Conservation (phyloP, 1,139 yeast species). For the Yamadazyma epiphylla region DNA sequence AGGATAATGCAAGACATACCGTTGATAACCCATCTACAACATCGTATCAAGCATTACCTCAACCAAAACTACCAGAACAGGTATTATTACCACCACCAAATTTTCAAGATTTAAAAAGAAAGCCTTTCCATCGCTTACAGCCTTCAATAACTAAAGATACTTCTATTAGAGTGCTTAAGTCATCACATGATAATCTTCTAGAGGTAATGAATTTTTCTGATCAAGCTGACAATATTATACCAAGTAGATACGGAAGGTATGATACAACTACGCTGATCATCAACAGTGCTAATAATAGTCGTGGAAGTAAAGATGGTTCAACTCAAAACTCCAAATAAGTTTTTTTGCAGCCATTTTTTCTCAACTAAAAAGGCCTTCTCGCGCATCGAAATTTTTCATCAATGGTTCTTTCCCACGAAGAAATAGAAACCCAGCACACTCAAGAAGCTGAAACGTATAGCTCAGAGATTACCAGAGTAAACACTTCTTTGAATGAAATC, state of each 20-base stretch:
- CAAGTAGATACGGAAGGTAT: conserved; percentile 26
- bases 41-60: too few relatives aligned
- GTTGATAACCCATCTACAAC: too few relatives aligned
- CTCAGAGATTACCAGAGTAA: too few relatives aligned
- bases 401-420: too few relatives aligned
- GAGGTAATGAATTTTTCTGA: conserved; percentile 18
- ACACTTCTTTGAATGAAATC: too few relatives aligned
- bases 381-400: neutral
- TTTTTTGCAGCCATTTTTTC: neutral
- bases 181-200: conserved; percentile 20
- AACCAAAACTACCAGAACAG: too few relatives aligned
- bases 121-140: neutral
- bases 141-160: conserved; percentile 12
- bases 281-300: conserved; percentile 19
- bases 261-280: conserved; percentile 20
- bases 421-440: neutral
- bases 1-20: too few relatives aligned
- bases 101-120: neutral
- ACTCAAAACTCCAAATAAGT: conserved; percentile 1
- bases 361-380: too few relatives aligned
- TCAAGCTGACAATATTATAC: conserved; percentile 7
- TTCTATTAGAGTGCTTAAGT: conserved; percentile 16
- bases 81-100: neutral
- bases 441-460: neutral
- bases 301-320: conserved; percentile 11